Evolutionary conservation across 495 filamentous ascomycete genomes (phyloP).

Genomic region (Barbatosphaeria neglecta): DNA sequence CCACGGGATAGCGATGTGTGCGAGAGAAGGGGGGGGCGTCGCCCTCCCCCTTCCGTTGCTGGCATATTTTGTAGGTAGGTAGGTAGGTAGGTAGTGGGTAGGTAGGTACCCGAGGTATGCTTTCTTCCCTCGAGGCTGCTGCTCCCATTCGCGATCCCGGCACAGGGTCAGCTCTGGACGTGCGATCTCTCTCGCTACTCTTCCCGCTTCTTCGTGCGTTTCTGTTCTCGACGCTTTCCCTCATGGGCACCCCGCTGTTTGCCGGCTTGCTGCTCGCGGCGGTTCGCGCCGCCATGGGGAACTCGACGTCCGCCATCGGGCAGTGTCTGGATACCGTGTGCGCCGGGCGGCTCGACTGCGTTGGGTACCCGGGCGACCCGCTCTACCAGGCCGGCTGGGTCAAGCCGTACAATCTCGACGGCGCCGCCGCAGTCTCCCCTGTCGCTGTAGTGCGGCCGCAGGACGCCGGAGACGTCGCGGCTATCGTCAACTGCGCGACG

Average conservation of each 20-base stretch:
- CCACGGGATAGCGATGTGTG: too few relatives aligned
- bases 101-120: too few relatives aligned
- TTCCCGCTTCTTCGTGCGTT: too few relatives aligned
- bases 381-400: conserved; percentile 19
- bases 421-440: conserved; percentile 38
- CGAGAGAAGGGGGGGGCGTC: too few relatives aligned
- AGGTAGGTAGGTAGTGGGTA: too few relatives aligned
- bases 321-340: conserved; percentile 18
- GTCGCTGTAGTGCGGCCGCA: conserved; percentile 44
- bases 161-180: too few relatives aligned
- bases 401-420: conserved; percentile 45
- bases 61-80: too few relatives aligned
- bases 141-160: too few relatives aligned
- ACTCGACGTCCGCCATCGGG: background rate
- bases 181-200: background rate
- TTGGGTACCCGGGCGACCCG: conserved; percentile 15
- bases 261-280: background rate
- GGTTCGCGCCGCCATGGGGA: background rate
- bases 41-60: too few relatives aligned
- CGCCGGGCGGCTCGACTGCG: conserved; percentile 16
- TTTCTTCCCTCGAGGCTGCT: too few relatives aligned
- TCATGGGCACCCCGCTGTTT: too few relatives aligned
- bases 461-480: conserved; percentile 34
- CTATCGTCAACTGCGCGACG: conserved; percentile 37
- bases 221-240: background rate